phyloP scores from a whole-genome alignment of 78 protist genomes.

The Chrysochromulina tobinii region DNA sequence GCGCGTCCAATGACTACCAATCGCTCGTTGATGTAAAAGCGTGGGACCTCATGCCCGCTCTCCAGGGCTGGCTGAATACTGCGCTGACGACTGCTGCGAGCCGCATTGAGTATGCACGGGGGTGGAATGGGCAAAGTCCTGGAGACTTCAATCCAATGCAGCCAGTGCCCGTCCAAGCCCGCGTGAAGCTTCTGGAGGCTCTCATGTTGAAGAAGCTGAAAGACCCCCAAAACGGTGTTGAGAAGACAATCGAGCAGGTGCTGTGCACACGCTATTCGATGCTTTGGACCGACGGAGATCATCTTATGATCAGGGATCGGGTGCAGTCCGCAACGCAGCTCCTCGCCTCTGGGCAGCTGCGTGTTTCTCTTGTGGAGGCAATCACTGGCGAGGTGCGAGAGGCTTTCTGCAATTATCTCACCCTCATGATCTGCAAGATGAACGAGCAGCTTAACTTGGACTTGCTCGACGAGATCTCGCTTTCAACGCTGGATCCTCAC shows the following conservation, averaged over 20 bases:
- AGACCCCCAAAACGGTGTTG: not conserved
- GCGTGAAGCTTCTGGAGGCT: not conserved
- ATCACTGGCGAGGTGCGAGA: slow-evolving; percentile 6
- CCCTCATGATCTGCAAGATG: not conserved
- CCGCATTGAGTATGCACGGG: not conserved
- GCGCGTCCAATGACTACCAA: not conserved
- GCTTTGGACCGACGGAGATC: not conserved
- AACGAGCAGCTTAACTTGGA: not conserved
- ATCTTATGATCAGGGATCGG: not conserved
- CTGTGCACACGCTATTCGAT: not conserved
- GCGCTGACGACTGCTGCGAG: not conserved
- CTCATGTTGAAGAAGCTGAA: not conserved
- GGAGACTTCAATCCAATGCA: no score
- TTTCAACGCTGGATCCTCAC: no score
- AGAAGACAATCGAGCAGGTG: not conserved
- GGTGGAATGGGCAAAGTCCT: no score
- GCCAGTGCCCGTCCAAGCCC: not conserved
- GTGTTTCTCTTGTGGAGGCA: not conserved
- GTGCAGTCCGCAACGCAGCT: not conserved
- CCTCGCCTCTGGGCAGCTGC: not conserved
- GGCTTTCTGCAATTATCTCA: not conserved
- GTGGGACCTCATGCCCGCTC: no score
- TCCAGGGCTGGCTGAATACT: not conserved
- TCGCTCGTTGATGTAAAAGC: not conserved
- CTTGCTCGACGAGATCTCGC: not conserved